Conservation (phyloP, 1,284 basidiomycete species). For the Wallemia mellicola region DNA sequence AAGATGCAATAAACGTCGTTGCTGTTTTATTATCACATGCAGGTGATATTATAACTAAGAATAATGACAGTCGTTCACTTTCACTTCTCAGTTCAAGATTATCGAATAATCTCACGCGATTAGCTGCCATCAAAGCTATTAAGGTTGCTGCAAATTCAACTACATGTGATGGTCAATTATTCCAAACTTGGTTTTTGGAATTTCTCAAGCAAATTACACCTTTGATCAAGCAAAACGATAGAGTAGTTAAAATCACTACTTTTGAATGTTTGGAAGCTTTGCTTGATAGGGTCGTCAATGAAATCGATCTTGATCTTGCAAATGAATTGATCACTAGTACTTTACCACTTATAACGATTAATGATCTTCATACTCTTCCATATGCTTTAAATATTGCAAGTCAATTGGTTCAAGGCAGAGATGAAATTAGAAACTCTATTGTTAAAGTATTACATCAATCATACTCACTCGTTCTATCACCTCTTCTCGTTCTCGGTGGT, state of each 20-base stretch:
- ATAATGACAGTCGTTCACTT: too few relatives aligned
- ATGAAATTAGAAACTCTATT: constrained; percentile 36
- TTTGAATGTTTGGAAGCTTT: constrained; percentile 32
- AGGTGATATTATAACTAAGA: constrained; percentile 26
- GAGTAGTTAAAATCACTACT: constrained; percentile 43
- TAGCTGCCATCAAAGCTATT: constrained; percentile 19
- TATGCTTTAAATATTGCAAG: constrained; percentile 39
- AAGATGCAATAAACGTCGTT: constrained; percentile 48
- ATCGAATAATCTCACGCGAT: constrained; percentile 23
- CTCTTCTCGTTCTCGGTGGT: constrained; percentile 48
- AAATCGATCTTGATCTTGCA: constrained; percentile 31
- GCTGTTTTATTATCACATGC: constrained; percentile 64
- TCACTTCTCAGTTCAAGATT: too few relatives aligned
- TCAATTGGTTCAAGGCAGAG: constrained; percentile 35
- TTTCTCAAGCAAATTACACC: constrained; percentile 46
- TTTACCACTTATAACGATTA: constrained; percentile 34
- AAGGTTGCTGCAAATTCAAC: constrained; percentile 18
- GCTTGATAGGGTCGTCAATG: constrained; percentile 27
- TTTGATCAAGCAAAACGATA: constrained; percentile 47
- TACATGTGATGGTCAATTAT: constrained; percentile 12
- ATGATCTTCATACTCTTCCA: constrained; percentile 46
- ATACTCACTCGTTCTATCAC: constrained; percentile 35
- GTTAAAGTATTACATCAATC: too few relatives aligned
- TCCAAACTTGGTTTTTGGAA: constrained; percentile 46
- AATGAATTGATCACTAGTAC: constrained; percentile 36